Conservation (phyloP, 495 filamentous ascomycete species). For the Apodospora peruviana region DNA sequence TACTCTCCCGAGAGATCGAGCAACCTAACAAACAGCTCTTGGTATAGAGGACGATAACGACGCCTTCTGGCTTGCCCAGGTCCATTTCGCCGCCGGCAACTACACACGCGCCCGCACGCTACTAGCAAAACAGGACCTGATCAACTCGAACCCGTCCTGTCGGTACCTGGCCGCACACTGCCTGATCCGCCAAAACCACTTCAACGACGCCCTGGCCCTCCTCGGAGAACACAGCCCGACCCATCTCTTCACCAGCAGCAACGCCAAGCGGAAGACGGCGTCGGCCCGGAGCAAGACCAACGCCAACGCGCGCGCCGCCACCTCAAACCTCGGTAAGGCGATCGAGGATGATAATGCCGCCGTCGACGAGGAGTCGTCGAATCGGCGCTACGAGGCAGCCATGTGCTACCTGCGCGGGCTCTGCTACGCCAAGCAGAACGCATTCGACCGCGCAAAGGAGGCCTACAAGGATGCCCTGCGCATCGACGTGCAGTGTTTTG, state of each 20-base stretch:
- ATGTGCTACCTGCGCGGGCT: constrained; percentile 96
- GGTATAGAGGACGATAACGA: constrained; percentile 75
- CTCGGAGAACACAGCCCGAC: constrained; percentile 89
- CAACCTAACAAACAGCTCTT: constrained; percentile 16
- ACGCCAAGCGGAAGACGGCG: constrained; percentile 47
- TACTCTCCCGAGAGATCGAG: background rate
- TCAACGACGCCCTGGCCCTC: constrained; percentile 79
- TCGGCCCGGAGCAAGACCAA: too few relatives aligned
- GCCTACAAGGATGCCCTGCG: constrained; percentile 96
- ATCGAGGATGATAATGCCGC: constrained; percentile 50
- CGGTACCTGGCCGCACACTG: constrained; percentile 90
- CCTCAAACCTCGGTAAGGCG: constrained; percentile 28
- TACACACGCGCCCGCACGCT: constrained; percentile 84
- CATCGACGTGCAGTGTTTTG: constrained; percentile 97
- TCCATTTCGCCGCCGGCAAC: constrained; percentile 91
- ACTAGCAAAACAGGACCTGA: constrained; percentile 76
- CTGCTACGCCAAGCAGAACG: constrained; percentile 95
- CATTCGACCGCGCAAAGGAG: constrained; percentile 93
- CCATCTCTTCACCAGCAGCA: constrained; percentile 64
- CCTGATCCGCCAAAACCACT: constrained; percentile 82
- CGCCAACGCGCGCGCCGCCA: constrained; percentile 39
- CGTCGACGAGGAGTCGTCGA: constrained; percentile 66
- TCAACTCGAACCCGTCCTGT: constrained; percentile 75
- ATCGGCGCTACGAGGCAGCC: constrained; percentile 81
- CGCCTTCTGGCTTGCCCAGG: constrained; percentile 89